Percentiles rank a stretch among this genome's conserved stretches.
Conservation (phyloP, 192 early-diverging fungal species). For the Martensiomyces pterosporus region DNA sequence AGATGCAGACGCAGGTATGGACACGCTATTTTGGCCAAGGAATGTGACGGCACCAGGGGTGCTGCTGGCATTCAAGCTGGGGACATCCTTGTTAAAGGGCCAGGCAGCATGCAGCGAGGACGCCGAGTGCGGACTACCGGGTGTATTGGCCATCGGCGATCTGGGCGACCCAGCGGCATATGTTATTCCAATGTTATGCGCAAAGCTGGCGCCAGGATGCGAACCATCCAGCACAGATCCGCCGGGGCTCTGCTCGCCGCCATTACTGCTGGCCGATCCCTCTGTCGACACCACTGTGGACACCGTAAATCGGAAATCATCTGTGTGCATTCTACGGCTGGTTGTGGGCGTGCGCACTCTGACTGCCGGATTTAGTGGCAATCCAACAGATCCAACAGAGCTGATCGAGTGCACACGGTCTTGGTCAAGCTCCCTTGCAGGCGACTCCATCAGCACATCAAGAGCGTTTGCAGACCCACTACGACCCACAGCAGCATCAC, state of each 20-base stretch:
- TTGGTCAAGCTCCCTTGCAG: too few relatives aligned
- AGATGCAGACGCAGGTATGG: background rate
- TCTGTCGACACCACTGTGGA: constrained; percentile 8
- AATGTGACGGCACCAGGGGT: too few relatives aligned
- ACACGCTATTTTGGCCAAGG: too few relatives aligned
- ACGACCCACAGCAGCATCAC: too few relatives aligned
- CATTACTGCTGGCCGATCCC: too few relatives aligned
- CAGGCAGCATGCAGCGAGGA: constrained; percentile 30
- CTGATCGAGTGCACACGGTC: constrained; percentile 16
- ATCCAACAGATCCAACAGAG: constrained; percentile 20
- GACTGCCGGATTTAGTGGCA: constrained; percentile 9
- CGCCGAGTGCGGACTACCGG: constrained; percentile 28
- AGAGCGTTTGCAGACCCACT: too few relatives aligned
- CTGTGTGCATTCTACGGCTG: constrained; percentile 25
- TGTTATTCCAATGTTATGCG: too few relatives aligned
- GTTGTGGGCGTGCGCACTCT: constrained; percentile 38
- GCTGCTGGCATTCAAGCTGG: background rate
- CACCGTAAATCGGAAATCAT: constrained; percentile 33
- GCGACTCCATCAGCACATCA: too few relatives aligned
- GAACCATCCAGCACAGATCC: too few relatives aligned
- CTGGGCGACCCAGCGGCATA: too few relatives aligned
- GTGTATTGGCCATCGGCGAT: constrained; percentile 14
- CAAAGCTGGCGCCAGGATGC: too few relatives aligned
- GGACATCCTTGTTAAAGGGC: constrained; percentile 40
- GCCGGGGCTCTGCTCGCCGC: too few relatives aligned